These are phyloP conservation scores for Wickerhamomyces sp. DNA, from an alignment of 1,139 yeast species.

Conservation along the genomic window DNA sequence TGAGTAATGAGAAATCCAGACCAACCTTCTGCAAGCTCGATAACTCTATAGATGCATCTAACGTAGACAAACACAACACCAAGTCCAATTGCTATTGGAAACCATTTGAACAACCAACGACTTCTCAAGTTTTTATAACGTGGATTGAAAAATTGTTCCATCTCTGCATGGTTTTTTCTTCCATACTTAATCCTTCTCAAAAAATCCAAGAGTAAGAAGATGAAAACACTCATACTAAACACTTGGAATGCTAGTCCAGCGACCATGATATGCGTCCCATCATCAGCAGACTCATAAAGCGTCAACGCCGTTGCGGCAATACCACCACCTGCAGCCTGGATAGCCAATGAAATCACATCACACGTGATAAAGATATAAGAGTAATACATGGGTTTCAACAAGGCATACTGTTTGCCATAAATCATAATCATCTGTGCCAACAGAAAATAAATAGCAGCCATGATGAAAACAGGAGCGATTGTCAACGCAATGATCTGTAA, in stretches of 20 bases:
- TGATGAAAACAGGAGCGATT: constrained; percentile 80
- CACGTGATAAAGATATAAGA: constrained; percentile 61
- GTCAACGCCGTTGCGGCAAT: constrained; percentile 51
- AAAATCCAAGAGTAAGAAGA: constrained; percentile 52
- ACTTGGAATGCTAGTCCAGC: constrained; percentile 83
- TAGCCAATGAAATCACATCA: constrained; percentile 62
- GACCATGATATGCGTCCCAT: constrained; percentile 74
- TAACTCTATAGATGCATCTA: constrained; percentile 77
- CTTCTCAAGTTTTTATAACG: constrained; percentile 14
- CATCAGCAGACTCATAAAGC: constrained; percentile 29
- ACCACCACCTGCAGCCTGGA: constrained; percentile 83
- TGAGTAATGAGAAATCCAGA: constrained; percentile 59
- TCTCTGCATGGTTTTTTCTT: constrained; percentile 5
- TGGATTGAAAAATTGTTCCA: constrained; percentile 24
- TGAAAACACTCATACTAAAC: constrained; percentile 61
- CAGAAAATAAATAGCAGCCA: constrained; percentile 81
- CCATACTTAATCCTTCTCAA: constrained; percentile 34
- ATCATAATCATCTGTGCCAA: constrained; percentile 70
- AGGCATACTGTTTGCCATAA: constrained; percentile 59
- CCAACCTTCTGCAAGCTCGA: constrained; percentile 80
- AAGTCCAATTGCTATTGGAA: constrained; percentile 46
- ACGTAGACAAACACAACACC: constrained; percentile 57
- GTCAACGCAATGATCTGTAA: constrained; percentile 70
- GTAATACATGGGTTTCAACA: constrained; percentile 70
- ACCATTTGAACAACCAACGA: constrained; percentile 33